Percentiles rank a stretch among this genome's conserved stretches.
phyloP scores from a whole-genome alignment of 768 basidiomycete genomes.

The Mycena sanguinolenta region DNA sequence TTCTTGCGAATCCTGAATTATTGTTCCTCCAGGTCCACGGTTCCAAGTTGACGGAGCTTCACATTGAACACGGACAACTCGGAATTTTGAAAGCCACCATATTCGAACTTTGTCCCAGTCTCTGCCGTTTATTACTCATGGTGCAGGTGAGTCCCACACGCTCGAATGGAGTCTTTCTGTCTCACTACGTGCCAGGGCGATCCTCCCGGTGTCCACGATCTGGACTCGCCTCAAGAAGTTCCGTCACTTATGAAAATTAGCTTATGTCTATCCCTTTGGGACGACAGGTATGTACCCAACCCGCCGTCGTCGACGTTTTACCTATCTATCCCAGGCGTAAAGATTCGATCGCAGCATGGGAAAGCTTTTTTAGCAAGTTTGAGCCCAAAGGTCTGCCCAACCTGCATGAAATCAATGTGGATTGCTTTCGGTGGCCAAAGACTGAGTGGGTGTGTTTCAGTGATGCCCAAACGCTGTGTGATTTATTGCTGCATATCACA shows the following conservation, averaged over 20 bases:
- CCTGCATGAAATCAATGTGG: constrained; percentile 20
- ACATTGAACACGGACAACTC: not conserved
- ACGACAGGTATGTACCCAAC: not conserved
- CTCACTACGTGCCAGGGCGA: not conserved
- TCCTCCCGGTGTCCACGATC: not conserved
- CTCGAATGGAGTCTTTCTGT: not conserved
- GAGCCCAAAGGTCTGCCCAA: constrained; percentile 8
- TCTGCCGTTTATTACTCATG: not conserved
- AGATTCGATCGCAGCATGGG: not conserved
- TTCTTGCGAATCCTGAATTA: not conserved
- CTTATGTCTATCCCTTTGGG: not conserved
- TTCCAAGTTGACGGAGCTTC: not conserved
- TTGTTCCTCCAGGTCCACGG: not conserved
- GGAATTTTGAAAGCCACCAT: not conserved
- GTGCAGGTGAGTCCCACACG: not conserved
- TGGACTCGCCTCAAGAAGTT: not conserved
- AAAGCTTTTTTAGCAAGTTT: constrained; percentile 2
- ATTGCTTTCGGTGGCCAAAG: constrained; percentile 20
- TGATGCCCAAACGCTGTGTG: not conserved
- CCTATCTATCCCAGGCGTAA: not conserved
- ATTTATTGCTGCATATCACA: not conserved
- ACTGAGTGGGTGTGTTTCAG: not conserved
- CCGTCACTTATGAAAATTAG: not conserved
- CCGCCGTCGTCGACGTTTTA: not conserved
- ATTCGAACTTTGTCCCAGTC: constrained; percentile 2